phyloP scores from a whole-genome alignment of 345 rosid species.

The Ceriops zippeliana region DNA sequence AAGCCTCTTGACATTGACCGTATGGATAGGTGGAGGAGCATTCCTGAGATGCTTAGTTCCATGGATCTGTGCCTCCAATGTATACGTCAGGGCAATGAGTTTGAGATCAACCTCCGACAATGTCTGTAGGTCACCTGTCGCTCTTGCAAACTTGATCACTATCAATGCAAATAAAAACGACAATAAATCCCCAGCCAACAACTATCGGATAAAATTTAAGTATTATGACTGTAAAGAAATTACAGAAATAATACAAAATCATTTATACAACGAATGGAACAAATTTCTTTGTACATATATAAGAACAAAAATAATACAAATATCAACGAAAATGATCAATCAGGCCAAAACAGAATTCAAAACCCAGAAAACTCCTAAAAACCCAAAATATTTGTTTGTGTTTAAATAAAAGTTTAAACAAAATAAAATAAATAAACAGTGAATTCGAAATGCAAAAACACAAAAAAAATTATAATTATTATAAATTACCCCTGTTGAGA shows the following conservation, averaged over 20 bases:
- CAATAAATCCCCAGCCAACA: no score
- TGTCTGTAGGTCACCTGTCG: slow-evolving; percentile 86
- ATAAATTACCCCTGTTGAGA: slow-evolving; percentile 55
- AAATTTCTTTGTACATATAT: no score
- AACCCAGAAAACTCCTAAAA: no score
- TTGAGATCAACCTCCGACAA: slow-evolving; percentile 88
- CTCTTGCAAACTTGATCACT: slow-evolving; percentile 80
- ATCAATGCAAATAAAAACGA: slow-evolving; percentile 1
- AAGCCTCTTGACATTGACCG: slow-evolving; percentile 68
- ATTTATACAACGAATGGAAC: no score
- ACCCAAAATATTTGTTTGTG: no score
- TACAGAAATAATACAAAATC: no score
- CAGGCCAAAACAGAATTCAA: no score
- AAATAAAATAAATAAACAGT: neutral
- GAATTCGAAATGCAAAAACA: neutral
- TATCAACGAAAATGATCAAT: no score
- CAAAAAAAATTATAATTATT: neutral
- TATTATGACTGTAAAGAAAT: no score
- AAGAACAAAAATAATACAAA: no score
- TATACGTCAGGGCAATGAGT: slow-evolving; percentile 75
- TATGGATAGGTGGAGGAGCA: slow-evolving; percentile 73
- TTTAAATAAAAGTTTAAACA: neutral
- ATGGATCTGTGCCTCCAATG: slow-evolving; percentile 76
- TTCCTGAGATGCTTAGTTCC: slow-evolving; percentile 71
- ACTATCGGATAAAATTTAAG: no score